Percentiles rank a stretch among this genome's conserved stretches.
Evolutionary conservation across 73 alveolate genomes (phyloP).

Genomic region (Tetrahymena malaccensis): DNA sequence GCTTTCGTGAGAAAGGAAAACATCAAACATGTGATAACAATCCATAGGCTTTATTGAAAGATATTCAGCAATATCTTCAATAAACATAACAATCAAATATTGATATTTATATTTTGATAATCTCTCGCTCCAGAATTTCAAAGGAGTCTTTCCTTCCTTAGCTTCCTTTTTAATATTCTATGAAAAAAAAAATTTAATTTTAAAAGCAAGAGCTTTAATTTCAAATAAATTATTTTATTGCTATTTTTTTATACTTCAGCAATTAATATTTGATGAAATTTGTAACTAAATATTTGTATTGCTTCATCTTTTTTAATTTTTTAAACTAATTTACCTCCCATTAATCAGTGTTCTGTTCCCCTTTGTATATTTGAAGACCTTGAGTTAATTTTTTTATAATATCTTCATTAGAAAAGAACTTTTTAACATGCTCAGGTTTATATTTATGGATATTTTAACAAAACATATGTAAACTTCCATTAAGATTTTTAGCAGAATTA

Average conservation of each 20-base stretch:
- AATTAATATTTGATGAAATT: no score
- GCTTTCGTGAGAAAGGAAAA: background rate
- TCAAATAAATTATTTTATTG: no score
- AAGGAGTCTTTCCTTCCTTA: background rate
- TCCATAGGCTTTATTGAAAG: background rate
- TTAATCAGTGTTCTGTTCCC: background rate
- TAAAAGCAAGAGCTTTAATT: no score
- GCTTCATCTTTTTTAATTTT: no score
- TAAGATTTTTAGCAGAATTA: background rate
- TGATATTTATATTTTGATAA: background rate
- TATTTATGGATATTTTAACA: background rate
- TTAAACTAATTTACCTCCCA: background rate
- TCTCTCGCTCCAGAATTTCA: background rate
- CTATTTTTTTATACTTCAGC: no score
- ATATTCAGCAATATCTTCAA: background rate
- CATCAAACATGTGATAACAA: background rate
- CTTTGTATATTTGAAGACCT: background rate
- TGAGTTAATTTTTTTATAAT: background rate
- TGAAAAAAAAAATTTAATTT: background rate
- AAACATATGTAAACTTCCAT: background rate
- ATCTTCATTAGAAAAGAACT: background rate
- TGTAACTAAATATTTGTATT: no score
- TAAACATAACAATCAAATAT: background rate
- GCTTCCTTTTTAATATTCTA: background rate
- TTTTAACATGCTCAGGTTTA: background rate